Evolutionary conservation across 2,329 filamentous ascomycete species (phyloP).

Genomic region (Nigrospora oryzae): DNA sequence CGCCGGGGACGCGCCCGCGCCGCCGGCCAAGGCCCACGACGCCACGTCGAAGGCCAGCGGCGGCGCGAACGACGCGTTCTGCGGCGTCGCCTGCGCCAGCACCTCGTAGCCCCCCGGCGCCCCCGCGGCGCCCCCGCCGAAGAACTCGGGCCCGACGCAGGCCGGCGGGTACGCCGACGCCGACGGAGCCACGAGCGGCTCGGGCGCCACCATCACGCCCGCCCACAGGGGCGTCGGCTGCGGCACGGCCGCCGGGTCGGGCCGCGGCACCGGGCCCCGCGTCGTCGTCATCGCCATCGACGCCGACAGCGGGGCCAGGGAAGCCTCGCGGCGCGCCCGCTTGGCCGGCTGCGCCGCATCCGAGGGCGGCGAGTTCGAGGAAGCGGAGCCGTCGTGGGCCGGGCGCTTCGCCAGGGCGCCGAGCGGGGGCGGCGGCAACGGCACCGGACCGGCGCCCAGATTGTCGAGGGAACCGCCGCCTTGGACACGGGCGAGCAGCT

Average conservation of each 20-base stretch:
- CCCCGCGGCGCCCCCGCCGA: no score
- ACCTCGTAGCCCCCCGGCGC: slow-evolving; percentile 31
- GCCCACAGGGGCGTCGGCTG: slow-evolving; percentile 9
- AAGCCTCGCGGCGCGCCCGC: no score
- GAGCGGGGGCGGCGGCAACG: slow-evolving; percentile 47
- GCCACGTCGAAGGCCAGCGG: slow-evolving; percentile 16
- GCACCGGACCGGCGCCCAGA: slow-evolving; percentile 45
- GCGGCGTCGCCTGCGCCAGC: slow-evolving; percentile 38
- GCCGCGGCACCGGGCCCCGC: no score
- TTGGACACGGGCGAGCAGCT: slow-evolving; percentile 55
- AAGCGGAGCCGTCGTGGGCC: slow-evolving; percentile 5
- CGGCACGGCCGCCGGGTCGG: background rate
- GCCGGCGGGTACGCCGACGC: slow-evolving; percentile 1
- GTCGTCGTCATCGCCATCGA: no score
- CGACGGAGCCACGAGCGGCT: slow-evolving; percentile 4
- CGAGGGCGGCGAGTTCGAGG: no score
- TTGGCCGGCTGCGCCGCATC: no score
- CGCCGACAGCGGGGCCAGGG: no score
- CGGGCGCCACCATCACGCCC: slow-evolving; percentile 17
- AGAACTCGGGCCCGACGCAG: no score
- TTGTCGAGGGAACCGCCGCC: slow-evolving; percentile 47
- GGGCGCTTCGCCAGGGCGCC: slow-evolving; percentile 42
- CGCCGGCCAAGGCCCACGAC: slow-evolving; percentile 39
- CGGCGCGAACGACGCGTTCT: slow-evolving; percentile 46
- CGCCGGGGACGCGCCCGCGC: slow-evolving; percentile 13